These are phyloP conservation scores for Handroanthus guayacan DNA, from an alignment of 257 asterid species.

Conservation along the genomic window DNA sequence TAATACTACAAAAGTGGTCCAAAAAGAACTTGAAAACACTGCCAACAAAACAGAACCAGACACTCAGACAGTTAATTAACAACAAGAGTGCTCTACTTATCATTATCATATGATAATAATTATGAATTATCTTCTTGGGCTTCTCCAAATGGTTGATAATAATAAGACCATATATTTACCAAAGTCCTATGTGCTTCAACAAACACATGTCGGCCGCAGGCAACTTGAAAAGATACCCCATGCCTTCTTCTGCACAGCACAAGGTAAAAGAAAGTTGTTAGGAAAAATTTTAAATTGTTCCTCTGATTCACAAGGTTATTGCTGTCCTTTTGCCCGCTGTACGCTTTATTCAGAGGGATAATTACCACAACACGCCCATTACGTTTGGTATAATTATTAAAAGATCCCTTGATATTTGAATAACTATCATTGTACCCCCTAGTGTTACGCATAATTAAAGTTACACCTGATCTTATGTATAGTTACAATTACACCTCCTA, in stretches of 20 bases:
- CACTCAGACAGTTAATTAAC: conserved; percentile 8
- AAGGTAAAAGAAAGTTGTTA: background rate
- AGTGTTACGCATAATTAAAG: too few species aligned
- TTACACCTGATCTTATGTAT: too few species aligned
- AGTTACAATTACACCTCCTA: too few species aligned
- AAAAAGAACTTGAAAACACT: conserved; percentile 10
- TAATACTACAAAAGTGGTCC: background rate
- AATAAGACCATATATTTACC: conserved; percentile 37
- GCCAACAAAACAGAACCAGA: background rate
- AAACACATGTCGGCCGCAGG: conserved; percentile 58
- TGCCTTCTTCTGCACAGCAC: conserved; percentile 55
- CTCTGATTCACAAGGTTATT: background rate
- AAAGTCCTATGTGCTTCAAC: conserved; percentile 25
- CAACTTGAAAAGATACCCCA: conserved; percentile 74
- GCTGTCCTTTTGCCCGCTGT: background rate
- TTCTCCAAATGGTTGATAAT: conserved; percentile 26
- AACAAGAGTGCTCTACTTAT: conserved; percentile 12
- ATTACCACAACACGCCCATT: too few species aligned
- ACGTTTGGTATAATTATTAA: too few species aligned
- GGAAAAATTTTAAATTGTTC: background rate
- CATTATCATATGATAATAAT: conserved; percentile 37
- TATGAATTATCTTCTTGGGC: conserved; percentile 16
- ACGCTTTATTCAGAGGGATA: background rate
- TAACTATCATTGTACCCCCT: too few species aligned
- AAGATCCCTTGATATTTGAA: too few species aligned